Base-by-base conservation (phyloP, 768 basidiomycete species). In the Lactarius indigo region DNA sequence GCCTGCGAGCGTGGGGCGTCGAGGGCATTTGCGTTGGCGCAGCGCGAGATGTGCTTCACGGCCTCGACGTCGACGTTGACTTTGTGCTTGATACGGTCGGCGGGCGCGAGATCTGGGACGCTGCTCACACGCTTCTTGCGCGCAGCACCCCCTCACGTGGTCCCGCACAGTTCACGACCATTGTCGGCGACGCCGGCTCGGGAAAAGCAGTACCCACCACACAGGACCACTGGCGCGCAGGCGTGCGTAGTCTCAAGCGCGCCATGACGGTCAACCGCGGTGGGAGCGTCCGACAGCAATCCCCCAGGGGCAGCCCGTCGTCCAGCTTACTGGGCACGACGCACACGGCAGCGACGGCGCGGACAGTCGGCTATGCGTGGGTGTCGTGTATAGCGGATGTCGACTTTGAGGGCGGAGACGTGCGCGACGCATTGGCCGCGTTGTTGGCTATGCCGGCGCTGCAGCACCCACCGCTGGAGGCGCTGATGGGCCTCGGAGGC, bases 81-180 rank as follows among this genome's bases (percentile, higher is more conserved):
- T 89, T 86, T 26, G 83, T 97, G 3, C 75, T 96, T 68, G 95
- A 96, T 75, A 90, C 90, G 1, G 77, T 92, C 20, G 94, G 94
- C 4, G 92, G 94, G 18, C 83, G 84, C 72, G 86, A 84, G 44
- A 82, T 95, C 41, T 92, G 93, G 84, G 88, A 91, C 69, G 89
- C 87, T 5, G 84, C 88, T 3, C 85, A 86, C 70, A 75, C 82
- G 61, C 78, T 96, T 41, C 79, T 93, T 60, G 60, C 70, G 8
- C 68, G 71, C 74, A 75, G 78, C 74, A 72, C 79, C 73, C 70
- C 73, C 64, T 59, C 61, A 3, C 67, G 67, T 26, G 68, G 70
- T 2, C 64, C 63, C 10, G 68, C 79, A 4, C 87, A 92, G 74
- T 93, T 94, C 74, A 92, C 91, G 54, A 94, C 92, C 1, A 79